phyloP scores from a whole-genome alignment of 2,329 filamentous ascomycete genomes.

The Ophiostoma quercus region DNA sequence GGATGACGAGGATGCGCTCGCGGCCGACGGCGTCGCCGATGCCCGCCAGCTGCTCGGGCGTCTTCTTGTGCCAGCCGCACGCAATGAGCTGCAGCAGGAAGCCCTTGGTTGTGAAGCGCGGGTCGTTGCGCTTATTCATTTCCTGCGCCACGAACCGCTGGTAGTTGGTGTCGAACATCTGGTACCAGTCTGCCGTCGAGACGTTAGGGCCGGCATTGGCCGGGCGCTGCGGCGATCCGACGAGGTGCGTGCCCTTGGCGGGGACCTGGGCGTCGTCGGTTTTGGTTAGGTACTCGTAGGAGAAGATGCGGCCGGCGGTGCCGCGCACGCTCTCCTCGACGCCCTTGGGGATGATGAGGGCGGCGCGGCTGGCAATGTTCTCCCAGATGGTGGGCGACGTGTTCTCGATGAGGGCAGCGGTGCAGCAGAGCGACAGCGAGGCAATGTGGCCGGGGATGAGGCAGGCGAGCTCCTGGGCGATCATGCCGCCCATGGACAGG shows the following conservation, averaged over 20 bases:
- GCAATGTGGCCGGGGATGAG: constrained; percentile 49
- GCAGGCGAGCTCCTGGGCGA: constrained; percentile 70
- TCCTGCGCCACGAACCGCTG: constrained; percentile 80
- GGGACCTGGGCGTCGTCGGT: constrained; percentile 56
- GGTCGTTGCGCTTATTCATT: constrained; percentile 62
- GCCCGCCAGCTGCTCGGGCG: constrained; percentile 55
- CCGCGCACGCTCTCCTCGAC: constrained; percentile 61
- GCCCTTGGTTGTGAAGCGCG: constrained; percentile 58
- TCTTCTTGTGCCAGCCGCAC: constrained; percentile 75
- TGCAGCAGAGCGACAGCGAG: constrained; percentile 57
- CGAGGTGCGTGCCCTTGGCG: constrained; percentile 27
- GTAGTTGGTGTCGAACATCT: constrained; percentile 64
- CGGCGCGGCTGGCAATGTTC: constrained; percentile 55
- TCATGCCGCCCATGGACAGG: constrained; percentile 87
- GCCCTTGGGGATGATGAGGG: constrained; percentile 63
- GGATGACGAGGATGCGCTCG: constrained; percentile 68
- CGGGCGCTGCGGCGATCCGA: constrained; percentile 24
- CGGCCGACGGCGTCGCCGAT: constrained; percentile 66
- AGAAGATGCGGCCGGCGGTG: constrained; percentile 63
- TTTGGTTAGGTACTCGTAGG: constrained; percentile 53
- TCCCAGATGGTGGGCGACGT: constrained; percentile 54
- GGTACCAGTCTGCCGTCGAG: constrained; percentile 23
- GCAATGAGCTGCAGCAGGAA: constrained; percentile 75
- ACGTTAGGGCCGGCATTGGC: neutral
- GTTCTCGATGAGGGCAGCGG: constrained; percentile 56